Evolutionary conservation across 2,329 filamentous ascomycete species (phyloP), one percentile per base, ranked within the genome.

Genomic region (Botrytis byssoidea): DNA sequence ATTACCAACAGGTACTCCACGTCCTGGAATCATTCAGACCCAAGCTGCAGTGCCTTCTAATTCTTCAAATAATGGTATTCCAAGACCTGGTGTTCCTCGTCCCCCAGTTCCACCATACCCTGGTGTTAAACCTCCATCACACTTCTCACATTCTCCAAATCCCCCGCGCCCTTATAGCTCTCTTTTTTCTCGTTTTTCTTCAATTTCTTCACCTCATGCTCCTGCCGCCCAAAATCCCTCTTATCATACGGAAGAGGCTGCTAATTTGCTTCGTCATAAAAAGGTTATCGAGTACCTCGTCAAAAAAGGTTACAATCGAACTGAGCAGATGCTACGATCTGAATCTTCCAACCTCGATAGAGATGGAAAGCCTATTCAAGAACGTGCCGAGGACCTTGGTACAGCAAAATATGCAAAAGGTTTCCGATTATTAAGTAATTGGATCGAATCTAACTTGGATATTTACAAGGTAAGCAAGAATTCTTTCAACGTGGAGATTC

Each of bases 291-390:
- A 99, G 79, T 99, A 99, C 82, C 87, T 99, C 1, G 89, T 94
- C 3, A 99, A 99, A 82, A 95, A 98, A 77, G 96, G 96, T 0
- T 99, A 98, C 83, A 94, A 91, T 71, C 89, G 92, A 37, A 98
- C 96, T 0, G 96, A 99, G 83, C 93, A 95, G 32, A 93, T 96
- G 81, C 93, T 99, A 71, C 90, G 96, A 61, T 92, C 94, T 82
- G 96, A 99, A 83, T 97, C 95, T 1, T 91, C 93, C 37, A 91
- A 94, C 78, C 87, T 96, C 60, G 93, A 95, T 73, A 88, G 91
- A 35, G 93, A 94, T 81, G 95, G 94, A 14, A 89, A 92, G 74
- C 93, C 94, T 2, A 88, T 95, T 48, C 87, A 90, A 66, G 83
- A 84, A 22, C 85, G 86, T 70, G 88, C 89, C 29, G 92, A 94